phyloP scores from a whole-genome alignment of 2,329 filamentous ascomycete species.

The Dactylonectria macrodidyma region DNA sequence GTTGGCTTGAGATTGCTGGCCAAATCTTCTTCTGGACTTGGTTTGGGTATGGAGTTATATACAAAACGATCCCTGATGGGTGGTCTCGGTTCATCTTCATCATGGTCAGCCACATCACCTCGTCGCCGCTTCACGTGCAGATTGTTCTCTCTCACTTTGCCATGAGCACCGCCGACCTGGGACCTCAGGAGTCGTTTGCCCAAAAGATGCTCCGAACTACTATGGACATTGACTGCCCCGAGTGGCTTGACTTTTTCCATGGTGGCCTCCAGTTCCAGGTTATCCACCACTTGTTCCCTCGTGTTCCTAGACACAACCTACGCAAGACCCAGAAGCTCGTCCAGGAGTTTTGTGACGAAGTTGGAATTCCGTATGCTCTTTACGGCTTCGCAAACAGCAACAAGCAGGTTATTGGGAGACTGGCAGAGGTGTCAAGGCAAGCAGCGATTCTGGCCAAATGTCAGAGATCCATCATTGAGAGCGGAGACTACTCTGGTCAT shows the following conservation, averaged over 20 bases:
- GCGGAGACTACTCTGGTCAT: conserved; percentile 45
- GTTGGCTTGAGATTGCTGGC: conserved; percentile 83
- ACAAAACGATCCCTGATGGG: conserved; percentile 78
- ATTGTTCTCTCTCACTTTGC: conserved; percentile 94
- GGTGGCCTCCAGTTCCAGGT: conserved; percentile 92
- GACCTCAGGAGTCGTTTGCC: conserved; percentile 87
- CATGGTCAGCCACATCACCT: conserved; percentile 84
- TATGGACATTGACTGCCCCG: conserved; percentile 92
- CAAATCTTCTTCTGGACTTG: conserved; percentile 88
- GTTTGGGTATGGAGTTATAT: conserved; percentile 88
- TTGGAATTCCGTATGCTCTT: conserved; percentile 86
- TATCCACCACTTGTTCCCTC: conserved; percentile 88
- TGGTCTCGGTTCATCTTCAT: conserved; percentile 81
- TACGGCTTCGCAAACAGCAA: conserved; percentile 91
- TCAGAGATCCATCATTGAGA: conserved; percentile 65
- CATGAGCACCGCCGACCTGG: conserved; percentile 92
- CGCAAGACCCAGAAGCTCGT: conserved; percentile 82
- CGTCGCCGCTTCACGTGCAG: conserved; percentile 87
- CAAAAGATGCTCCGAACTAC: conserved; percentile 94
- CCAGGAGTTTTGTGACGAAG: conserved; percentile 85
- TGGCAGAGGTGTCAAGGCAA: conserved; percentile 86
- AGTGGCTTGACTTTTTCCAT: conserved; percentile 91
- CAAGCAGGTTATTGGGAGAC: conserved; percentile 80
- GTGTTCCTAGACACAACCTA: conserved; percentile 88
- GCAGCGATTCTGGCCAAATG: conserved; percentile 84